Conservation (phyloP, 1,284 basidiomycete genomes). For the Schizophyllum amplum region DNA sequence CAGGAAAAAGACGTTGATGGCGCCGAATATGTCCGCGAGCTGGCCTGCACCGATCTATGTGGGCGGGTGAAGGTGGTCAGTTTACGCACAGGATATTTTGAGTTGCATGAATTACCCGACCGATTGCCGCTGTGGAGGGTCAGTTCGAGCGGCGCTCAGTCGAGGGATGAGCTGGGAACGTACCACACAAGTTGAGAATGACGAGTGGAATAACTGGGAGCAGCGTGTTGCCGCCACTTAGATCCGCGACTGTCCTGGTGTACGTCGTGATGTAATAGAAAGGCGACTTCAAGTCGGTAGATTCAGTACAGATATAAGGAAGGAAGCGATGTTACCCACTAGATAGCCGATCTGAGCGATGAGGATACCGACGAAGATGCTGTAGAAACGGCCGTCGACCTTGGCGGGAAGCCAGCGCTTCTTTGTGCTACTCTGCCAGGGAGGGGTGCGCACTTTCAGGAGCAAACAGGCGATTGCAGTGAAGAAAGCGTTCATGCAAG, state of each 20-base stretch:
- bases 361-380: conserved; percentile 16
- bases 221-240: conserved; percentile 14
- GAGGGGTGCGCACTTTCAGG: conserved; percentile 17
- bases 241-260: conserved; percentile 11
- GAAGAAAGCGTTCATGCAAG: conserved; percentile 13
- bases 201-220: conserved; percentile 17
- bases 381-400: conserved; percentile 14
- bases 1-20: conserved; percentile 19
- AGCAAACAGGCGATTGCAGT: conserved; percentile 17
- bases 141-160: background rate
- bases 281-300: conserved; percentile 11
- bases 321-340: conserved; percentile 6
- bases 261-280: conserved; percentile 19
- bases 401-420: conserved; percentile 18
- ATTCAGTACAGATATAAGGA: background rate
- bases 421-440: conserved; percentile 9
- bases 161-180: conserved; percentile 2
- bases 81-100: background rate
- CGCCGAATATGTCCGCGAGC: conserved; percentile 16
- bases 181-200: conserved; percentile 17
- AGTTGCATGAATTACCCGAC: conserved; percentile 1
- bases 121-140: background rate
- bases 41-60: conserved; percentile 16
- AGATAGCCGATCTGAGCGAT: conserved; percentile 19
- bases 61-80: background rate